Evolutionary conservation across 1,284 basidiomycete genomes (phyloP), one percentile per base, ranked within the genome.

Genomic region (Mycena citricolor): DNA sequence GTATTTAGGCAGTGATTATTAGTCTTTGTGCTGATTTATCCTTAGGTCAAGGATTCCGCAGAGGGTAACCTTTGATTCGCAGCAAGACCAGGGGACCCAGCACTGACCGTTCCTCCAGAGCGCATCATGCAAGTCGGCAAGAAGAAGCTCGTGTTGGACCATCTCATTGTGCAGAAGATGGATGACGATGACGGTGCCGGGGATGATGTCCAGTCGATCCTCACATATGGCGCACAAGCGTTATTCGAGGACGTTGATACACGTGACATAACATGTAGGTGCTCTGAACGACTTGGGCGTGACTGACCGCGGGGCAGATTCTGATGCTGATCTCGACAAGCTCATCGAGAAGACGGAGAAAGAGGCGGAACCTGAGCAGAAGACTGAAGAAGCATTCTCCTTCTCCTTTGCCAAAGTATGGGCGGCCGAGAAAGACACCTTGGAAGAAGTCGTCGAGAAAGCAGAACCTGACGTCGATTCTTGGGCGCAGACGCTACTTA

Each of bases 81-180:
- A 25, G 5, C 5, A 32, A 14, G 29, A 52, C 29, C 47, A 19
- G 39, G n/a, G 47, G 28, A 13, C 19, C 49, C 19, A 14, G 35
- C 53, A 29, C 21, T 55, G 46, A 38, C 51, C 22, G 28, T 12
- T 48, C 25, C 35, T 24, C 14, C 56, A 93, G 92, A 92, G 58
- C 83, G 83, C 34, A 95, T 94, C 55, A 79, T 94, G 65, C 83
- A 90, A 64, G 80, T 82, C 14, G 90, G 89, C 22, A 94, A 94
- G 71, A 90, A 89, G 69, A 95, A 94, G 63, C 76, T 94, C 30
- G 85, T 91, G 6, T 71, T 95, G 4, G 92, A 94, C 58, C 92
- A 95, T 66, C 70, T 95, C 12, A 94, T 95, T 48, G 92, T 92
- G 4, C 92, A 94, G 66, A 91, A 91, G 62, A 91, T 94, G 81